Evolutionary conservation across 345 rosid genomes (phyloP).

Genomic region (Rhizophora mangle): DNA sequence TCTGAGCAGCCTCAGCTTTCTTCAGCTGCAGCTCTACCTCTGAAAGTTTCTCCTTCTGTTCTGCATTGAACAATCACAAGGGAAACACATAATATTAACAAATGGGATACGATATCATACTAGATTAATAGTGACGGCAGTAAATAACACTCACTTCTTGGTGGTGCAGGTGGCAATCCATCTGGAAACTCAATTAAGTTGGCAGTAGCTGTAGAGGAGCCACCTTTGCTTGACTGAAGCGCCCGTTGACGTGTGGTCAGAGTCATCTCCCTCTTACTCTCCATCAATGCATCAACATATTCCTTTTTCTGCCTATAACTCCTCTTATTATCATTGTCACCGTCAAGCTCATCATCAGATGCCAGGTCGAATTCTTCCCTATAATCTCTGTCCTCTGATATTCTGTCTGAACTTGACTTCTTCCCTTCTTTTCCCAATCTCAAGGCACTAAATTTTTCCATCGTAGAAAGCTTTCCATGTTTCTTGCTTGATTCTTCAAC

Average conservation of each 20-base stretch:
- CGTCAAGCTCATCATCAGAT: conserved; percentile 52
- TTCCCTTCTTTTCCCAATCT: conserved; percentile 50
- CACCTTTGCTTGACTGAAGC: conserved; percentile 73
- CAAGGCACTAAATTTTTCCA: conserved; percentile 37
- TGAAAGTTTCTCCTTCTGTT: conserved; percentile 81
- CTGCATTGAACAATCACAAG: conserved; percentile 30
- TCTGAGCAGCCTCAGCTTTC: conserved; percentile 92
- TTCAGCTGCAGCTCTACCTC: conserved; percentile 83
- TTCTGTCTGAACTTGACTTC: conserved; percentile 44
- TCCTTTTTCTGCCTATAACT: conserved; percentile 42
- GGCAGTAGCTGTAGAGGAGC: conserved; percentile 43
- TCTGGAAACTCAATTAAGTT: conserved; percentile 69
- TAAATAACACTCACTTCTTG: conserved; percentile 63
- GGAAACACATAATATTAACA: conserved; percentile 5
- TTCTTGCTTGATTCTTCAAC: conserved; percentile 57
- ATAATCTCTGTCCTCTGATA: conserved; percentile 48
- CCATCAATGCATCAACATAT: conserved; percentile 51
- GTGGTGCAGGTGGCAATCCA: conserved; percentile 91
- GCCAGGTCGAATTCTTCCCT: conserved; percentile 52
- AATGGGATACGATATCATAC: neutral
- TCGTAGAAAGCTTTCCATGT: conserved; percentile 56
- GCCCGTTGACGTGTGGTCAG: conserved; percentile 90
- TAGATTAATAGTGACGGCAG: neutral
- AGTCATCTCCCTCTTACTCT: conserved; percentile 59
- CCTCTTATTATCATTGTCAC: conserved; percentile 38